Conservation (phyloP, 345 rosid genomes). For the Leavenworthia alabamica region DNA sequence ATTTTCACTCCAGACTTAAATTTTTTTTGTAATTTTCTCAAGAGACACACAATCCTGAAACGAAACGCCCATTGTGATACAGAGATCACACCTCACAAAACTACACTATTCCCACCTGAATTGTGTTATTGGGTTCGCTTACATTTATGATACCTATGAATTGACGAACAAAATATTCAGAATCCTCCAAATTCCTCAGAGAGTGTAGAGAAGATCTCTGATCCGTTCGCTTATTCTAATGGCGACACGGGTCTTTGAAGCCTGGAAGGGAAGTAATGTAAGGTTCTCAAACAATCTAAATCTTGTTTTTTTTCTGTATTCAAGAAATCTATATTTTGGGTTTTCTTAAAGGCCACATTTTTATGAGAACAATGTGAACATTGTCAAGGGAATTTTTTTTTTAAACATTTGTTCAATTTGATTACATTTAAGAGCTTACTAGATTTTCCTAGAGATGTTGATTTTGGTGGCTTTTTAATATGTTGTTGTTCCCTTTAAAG, state of each 20-base stretch:
- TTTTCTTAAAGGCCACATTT: not conserved
- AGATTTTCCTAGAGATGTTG: not conserved
- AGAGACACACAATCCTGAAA: conserved; percentile 3
- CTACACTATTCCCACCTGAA: not conserved
- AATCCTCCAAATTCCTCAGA: conserved; percentile 33
- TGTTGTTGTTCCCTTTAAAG: not conserved
- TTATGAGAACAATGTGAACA: not conserved
- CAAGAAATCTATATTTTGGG: not conserved
- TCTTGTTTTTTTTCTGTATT: not conserved
- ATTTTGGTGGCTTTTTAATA: not conserved
- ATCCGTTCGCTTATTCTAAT: conserved; percentile 27
- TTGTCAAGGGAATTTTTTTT: not conserved
- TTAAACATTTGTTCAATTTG: not conserved
- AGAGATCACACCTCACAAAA: not conserved
- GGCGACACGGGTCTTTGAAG: conserved; percentile 77
- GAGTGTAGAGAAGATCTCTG: conserved; percentile 29
- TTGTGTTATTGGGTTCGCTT: not conserved
- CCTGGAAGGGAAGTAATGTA: conserved; percentile 88
- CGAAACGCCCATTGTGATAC: not conserved
- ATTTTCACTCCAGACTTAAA: not conserved
- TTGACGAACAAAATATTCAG: conserved; percentile 21
- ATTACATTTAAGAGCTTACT: not conserved
- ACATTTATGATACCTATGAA: conserved; percentile 6
- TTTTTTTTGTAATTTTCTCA: not conserved
- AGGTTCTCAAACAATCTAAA: conserved; percentile 2